phyloP scores from a whole-genome alignment of 2,329 filamentous ascomycete species.

The Seiridium cupressi region DNA sequence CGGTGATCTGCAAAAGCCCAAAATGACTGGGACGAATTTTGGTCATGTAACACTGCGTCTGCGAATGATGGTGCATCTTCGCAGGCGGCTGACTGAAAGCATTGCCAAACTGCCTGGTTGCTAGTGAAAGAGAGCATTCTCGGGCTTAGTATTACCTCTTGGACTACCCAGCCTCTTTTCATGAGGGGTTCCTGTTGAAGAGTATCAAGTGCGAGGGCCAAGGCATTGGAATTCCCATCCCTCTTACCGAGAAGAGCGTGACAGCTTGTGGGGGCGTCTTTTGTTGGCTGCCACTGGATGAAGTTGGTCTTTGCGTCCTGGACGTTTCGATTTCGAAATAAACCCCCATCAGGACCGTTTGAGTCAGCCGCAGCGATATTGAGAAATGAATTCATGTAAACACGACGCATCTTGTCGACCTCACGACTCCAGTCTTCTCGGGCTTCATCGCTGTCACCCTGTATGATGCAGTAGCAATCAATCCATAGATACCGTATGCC shows the following conservation, averaged over 20 bases:
- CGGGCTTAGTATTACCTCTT: background rate
- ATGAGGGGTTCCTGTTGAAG: background rate
- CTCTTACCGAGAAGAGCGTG: background rate
- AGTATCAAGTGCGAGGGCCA: background rate
- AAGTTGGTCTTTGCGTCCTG: background rate
- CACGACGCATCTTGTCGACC: background rate
- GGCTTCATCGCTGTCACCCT: background rate
- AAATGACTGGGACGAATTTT: background rate
- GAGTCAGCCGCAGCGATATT: background rate
- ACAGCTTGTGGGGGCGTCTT: background rate
- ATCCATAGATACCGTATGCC: background rate
- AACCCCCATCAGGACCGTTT: background rate
- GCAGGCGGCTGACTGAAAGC: background rate
- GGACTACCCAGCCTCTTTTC: background rate
- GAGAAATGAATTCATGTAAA: background rate
- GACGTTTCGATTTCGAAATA: background rate
- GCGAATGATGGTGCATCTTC: background rate
- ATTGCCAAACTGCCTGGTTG: background rate
- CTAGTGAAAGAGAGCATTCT: background rate
- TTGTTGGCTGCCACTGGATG: background rate
- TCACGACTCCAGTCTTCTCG: background rate
- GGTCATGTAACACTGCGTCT: background rate
- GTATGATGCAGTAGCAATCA: background rate
- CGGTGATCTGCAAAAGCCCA: background rate
- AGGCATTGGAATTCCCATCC: rapidly evolving